Evolutionary conservation across 495 filamentous ascomycete genomes (phyloP).

Genomic region (Elaphomyces granulatus): DNA sequence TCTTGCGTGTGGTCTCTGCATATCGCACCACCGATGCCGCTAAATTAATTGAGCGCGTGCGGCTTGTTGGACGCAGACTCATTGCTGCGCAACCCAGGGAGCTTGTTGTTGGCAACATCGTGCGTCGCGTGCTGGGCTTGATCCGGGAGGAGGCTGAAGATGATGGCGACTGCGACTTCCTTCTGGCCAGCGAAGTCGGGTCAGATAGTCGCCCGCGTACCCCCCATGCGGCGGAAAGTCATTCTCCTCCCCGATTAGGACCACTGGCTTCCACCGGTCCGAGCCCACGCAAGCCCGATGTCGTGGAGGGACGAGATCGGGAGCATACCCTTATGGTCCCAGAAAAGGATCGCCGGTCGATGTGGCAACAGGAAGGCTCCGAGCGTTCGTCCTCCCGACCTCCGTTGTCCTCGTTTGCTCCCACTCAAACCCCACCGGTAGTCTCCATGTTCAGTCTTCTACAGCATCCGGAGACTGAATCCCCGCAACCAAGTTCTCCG

Average conservation of each 20-base stretch:
- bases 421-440: slow-evolving; percentile 31
- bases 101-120: slow-evolving; percentile 85
- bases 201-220: slow-evolving; percentile 37
- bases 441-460: slow-evolving; percentile 79
- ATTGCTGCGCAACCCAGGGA: slow-evolving; percentile 73
- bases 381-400: slow-evolving; percentile 36
- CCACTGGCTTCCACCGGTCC: neutral
- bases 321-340: slow-evolving; percentile 6
- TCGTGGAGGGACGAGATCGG: neutral
- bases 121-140: slow-evolving; percentile 74
- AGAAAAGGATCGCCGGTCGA: slow-evolving; percentile 18
- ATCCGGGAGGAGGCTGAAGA: slow-evolving; percentile 85
- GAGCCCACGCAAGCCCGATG: neutral
- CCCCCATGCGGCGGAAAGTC: slow-evolving; percentile 27
- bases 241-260: slow-evolving; percentile 9
- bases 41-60: slow-evolving; percentile 63
- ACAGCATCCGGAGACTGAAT: slow-evolving; percentile 37
- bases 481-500: slow-evolving; percentile 32
- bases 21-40: slow-evolving; percentile 51
- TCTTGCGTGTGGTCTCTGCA: slow-evolving; percentile 67
- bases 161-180: slow-evolving; percentile 52
- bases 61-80: slow-evolving; percentile 57
- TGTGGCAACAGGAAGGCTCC: slow-evolving; percentile 17
- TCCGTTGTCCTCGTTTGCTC: slow-evolving; percentile 37
- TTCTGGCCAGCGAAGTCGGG: slow-evolving; percentile 34